These are phyloP conservation scores for Cymodocea nodosa DNA, from an alignment of 116 monocot genomes.

Conservation along the genomic window DNA sequence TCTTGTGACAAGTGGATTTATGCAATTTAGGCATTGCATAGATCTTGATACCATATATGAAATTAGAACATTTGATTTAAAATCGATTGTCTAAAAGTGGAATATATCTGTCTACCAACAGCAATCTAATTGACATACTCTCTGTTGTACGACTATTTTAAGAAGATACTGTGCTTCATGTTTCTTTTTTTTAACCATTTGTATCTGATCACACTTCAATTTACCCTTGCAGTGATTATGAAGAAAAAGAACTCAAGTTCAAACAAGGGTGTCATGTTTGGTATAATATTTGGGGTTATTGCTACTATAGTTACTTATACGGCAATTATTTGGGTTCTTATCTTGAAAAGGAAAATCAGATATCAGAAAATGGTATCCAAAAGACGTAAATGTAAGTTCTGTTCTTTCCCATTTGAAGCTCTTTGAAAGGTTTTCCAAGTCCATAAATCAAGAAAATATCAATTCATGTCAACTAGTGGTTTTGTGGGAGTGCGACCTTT, in stretches of 20 bases:
- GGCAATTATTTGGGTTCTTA: slow-evolving; percentile 19
- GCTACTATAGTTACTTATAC: slow-evolving; percentile 25
- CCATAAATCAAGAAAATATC: neutral
- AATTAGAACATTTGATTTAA: no score
- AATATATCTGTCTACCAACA: no score
- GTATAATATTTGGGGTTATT: slow-evolving; percentile 44
- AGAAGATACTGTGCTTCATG: no score
- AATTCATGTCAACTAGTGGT: neutral
- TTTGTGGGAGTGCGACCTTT: neutral
- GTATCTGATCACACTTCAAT: neutral
- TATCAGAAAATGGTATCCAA: slow-evolving; percentile 11
- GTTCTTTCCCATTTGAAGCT: neutral
- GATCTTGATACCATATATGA: no score
- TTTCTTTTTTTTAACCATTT: no score
- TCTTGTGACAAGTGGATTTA: no score
- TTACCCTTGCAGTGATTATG: slow-evolving; percentile 22
- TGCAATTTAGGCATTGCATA: no score
- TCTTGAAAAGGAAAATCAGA: slow-evolving; percentile 34
- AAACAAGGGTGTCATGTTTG: slow-evolving; percentile 41
- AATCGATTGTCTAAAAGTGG: no score
- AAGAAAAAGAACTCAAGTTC: no score
- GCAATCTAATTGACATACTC: no score
- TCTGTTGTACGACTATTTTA: no score
- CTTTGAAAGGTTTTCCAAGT: neutral
- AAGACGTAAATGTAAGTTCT: slow-evolving; percentile 51